A percentile compares a stretch with the other conserved stretches of the same genome.
Conservation (phyloP, 768 basidiomycete genomes). For the Infundibulicybe gibba region DNA sequence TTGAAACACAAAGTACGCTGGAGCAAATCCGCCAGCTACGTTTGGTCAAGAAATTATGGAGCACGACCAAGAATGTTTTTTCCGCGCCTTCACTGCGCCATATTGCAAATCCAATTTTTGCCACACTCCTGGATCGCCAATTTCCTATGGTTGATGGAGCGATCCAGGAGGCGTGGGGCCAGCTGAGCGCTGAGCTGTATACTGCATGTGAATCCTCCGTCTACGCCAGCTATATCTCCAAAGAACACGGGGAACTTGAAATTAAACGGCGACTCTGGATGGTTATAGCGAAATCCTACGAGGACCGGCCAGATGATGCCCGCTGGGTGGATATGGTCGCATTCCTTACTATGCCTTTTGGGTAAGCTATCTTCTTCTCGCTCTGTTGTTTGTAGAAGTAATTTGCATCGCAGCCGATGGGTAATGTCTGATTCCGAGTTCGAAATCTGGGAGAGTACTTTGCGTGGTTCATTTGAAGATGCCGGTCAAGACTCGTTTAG, state of each 20-base stretch:
- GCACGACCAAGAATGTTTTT: constrained; percentile 46
- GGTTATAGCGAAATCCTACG: constrained; percentile 31
- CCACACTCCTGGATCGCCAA: constrained; percentile 35
- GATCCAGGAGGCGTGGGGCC: constrained; percentile 42
- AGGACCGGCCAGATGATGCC: constrained; percentile 15
- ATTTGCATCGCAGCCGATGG: constrained; percentile 36
- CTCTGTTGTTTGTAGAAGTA: background rate
- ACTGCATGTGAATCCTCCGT: constrained; percentile 35
- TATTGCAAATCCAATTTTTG: constrained; percentile 43
- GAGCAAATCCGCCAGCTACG: constrained; percentile 34
- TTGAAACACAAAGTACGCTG: constrained; percentile 11
- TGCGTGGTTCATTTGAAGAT: constrained; percentile 25
- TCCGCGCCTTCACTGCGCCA: constrained; percentile 31
- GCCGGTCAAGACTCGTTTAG: constrained; percentile 14
- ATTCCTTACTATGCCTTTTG: constrained; percentile 44
- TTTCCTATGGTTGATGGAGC: constrained; percentile 35
- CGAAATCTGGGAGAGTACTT: constrained; percentile 35
- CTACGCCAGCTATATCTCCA: constrained; percentile 24
- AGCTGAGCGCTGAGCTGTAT: constrained; percentile 46
- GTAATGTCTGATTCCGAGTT: constrained; percentile 36
- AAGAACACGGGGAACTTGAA: constrained; percentile 22
- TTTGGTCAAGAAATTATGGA: constrained; percentile 47
- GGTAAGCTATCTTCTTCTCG: constrained; percentile 26
- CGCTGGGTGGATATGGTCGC: constrained; percentile 38
- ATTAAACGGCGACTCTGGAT: constrained; percentile 46